Evolutionary conservation across 768 basidiomycete genomes (phyloP), one percentile per base, ranked within the genome.

Genomic region (Russula vinacea): DNA sequence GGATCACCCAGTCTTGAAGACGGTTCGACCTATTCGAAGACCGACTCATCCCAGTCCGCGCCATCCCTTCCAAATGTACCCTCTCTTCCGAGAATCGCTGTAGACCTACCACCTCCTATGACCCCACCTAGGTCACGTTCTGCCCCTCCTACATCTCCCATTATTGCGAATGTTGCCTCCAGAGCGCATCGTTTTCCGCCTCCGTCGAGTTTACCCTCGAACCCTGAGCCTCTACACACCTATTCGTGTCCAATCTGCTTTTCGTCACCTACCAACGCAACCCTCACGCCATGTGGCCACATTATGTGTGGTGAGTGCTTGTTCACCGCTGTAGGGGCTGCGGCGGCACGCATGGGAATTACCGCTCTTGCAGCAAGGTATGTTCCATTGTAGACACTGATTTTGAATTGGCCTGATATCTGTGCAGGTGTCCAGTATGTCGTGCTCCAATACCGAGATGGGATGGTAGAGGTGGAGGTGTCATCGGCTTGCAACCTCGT

Each of bases 281-380:
- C 68, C 22, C 62, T 69, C 53, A 69, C 68, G 26, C 68, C 68
- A 16, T 69, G 68, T n/a, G 68, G 68, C 17, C 68, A 69, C 58
- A 69, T 67, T 19, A 54, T 69, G 59, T 69, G 68, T 40, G 68
- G 68, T 19, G 68, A 69, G 50, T 69, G 68, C 49, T 45, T 69
- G 42, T 67, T 69, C 47, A 67, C 68, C 2, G 68, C 68, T 0
- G 62, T 69, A 17, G 67, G 62, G 24, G 44, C 68, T 9, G 66
- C 68, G 3, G 44, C 53, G 13, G 56, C 35, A 24, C 66, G 68
- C 17, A 67, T 64, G 56, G 68, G 68, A 22, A 63, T 64, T 13
- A 37, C 62, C 3, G 40, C 62, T 37, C 56, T 69, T 52, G 66
- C 66, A 9, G 68, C 68, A 32, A 61, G 68, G 68, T 68, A 62